Percentiles rank a stretch among this genome's conserved stretches.
Conservation (phyloP, 1,284 basidiomycete genomes). For the Papiliotrema fonsecae region DNA sequence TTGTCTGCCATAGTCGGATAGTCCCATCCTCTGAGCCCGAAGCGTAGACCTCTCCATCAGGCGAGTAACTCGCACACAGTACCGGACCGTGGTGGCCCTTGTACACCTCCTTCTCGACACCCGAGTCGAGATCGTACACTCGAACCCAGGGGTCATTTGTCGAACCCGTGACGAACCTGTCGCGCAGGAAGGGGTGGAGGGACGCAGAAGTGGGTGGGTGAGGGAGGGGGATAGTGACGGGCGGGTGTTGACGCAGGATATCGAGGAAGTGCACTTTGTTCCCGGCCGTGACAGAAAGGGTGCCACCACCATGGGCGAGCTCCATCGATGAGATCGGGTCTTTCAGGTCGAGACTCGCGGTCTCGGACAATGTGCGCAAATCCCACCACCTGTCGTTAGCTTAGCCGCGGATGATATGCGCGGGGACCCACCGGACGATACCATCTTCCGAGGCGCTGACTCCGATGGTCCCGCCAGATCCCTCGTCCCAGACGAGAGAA, state of each 20-base stretch:
- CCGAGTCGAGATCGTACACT: constrained; percentile 79
- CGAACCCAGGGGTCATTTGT: constrained; percentile 92
- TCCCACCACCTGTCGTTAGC: constrained; percentile 82
- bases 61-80: constrained; percentile 87
- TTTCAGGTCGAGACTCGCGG: constrained; percentile 67
- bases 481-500: constrained; percentile 85
- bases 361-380: constrained; percentile 67
- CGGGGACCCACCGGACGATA: constrained; percentile 65
- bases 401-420: not conserved
- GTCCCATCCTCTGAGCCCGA: constrained; percentile 85
- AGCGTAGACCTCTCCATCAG: constrained; percentile 97
- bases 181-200: constrained; percentile 80
- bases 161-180: constrained; percentile 90
- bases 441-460: constrained; percentile 91
- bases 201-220: constrained; percentile 87
- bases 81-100: constrained; percentile 98
- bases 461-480: constrained; percentile 62
- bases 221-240: constrained; percentile 54
- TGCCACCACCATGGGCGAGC: constrained; percentile 72
- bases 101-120: constrained; percentile 80
- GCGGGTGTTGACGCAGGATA: constrained; percentile 49
- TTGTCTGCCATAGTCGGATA: constrained; percentile 94
- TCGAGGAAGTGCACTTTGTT: constrained; percentile 79
- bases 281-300: constrained; percentile 84
- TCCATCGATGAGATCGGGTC: constrained; percentile 92